Evolutionary conservation across 768 basidiomycete species (phyloP), one percentile per base, ranked within the genome.

Genomic region (Boletellus ananas): DNA sequence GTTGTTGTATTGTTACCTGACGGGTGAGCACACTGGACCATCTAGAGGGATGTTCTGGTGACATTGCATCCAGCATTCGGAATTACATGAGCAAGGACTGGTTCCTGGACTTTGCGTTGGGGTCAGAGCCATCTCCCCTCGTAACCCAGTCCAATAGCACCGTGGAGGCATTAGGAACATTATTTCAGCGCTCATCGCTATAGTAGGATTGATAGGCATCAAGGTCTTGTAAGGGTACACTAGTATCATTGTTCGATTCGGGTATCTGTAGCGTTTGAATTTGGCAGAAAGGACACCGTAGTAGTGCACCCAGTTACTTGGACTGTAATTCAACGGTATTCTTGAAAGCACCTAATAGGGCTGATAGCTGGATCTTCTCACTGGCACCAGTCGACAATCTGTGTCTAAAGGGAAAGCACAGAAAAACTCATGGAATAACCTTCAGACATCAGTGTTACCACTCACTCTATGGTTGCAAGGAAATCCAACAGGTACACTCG

Each of bases 21-120:
- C 62, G 93, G 91, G 91, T 91, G 59, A 69, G 87, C 1, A 17
- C 31, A 2, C 16, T 12, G 34, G 3, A 9, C 10, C 3, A 5
- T 45, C 20, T 1, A 13, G 13, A 35, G 18, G 12, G 27, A 39
- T 7, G 18, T 17, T 42, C 16, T 59, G 45, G 44, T 34, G 10
- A 2, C 35, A 47, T 17, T 44, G 18, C 48, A 21, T 27, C 16
- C 43, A 92, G 94, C 1, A 84, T 96, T 47, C 80, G 93, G 58
- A 95, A 95, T 66, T 95, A 95, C 63, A 94, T 95, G 83, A 87
- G 87, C 71, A 94, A 93, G 62, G 79, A 84, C 11, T 95, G 93
- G 93, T 94, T 94, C 71, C 69, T 92, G 54, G 74, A 84, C 54
- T 80, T 85, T 59, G 80, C 83, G 5, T 67, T 85, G 57, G 68